Evolutionary conservation across 1,284 basidiomycete genomes (phyloP).

Genomic region (Chiua sp.): DNA sequence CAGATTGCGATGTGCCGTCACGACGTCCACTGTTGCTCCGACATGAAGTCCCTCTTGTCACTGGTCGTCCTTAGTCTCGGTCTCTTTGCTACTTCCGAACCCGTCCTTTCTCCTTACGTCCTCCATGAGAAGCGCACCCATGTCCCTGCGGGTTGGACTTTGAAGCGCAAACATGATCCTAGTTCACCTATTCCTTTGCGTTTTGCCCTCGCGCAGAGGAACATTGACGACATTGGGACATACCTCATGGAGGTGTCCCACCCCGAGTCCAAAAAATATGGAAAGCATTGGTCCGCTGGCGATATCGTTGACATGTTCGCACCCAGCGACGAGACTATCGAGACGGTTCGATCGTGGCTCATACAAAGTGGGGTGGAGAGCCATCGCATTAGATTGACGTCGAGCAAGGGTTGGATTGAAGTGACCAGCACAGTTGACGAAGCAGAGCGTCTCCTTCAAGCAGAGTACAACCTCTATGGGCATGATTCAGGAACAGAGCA

Average conservation of each 20-base stretch:
- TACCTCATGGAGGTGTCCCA: slow-evolving; percentile 48
- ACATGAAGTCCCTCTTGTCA: slow-evolving; percentile 22
- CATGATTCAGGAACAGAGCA: slow-evolving; percentile 46
- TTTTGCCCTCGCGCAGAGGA: slow-evolving; percentile 47
- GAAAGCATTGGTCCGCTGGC: slow-evolving; percentile 47
- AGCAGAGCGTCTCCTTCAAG: slow-evolving; percentile 39
- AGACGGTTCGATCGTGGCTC: slow-evolving; percentile 46
- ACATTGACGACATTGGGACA: slow-evolving; percentile 43
- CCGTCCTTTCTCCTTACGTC: slow-evolving; percentile 15
- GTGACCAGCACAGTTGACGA: slow-evolving; percentile 45
- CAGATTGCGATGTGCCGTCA: too few species aligned
- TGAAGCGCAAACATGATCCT: slow-evolving; percentile 32
- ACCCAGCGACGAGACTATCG: slow-evolving; percentile 42
- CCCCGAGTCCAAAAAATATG: slow-evolving; percentile 47
- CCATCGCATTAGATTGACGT: slow-evolving; percentile 36
- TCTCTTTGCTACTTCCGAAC: slow-evolving; percentile 17
- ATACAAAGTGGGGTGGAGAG: slow-evolving; percentile 37
- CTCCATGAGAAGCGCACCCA: slow-evolving; percentile 41
- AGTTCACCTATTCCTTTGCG: slow-evolving; percentile 39
- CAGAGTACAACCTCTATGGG: slow-evolving; percentile 38
- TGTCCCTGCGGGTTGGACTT: slow-evolving; percentile 40
- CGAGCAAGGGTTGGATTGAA: slow-evolving; percentile 48
- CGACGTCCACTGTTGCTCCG: too few species aligned
- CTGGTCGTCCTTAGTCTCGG: slow-evolving; percentile 23
- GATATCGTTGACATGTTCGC: slow-evolving; percentile 45